Percentiles rank a stretch among this genome's conserved stretches.
phyloP scores from a whole-genome alignment of 164 flowering plant species.

The Nymphaea thermarum region DNA sequence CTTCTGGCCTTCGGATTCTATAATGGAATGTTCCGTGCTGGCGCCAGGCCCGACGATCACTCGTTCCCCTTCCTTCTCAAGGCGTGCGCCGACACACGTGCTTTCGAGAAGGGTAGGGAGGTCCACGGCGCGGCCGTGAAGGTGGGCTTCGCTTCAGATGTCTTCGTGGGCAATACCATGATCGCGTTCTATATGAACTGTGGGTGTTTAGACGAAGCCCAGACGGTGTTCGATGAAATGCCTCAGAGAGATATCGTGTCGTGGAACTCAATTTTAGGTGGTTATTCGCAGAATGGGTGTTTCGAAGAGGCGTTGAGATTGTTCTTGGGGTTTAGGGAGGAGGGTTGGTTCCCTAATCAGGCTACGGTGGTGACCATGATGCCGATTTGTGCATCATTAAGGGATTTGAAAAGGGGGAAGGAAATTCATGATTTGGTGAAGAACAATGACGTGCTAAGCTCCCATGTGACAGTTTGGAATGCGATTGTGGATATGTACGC shows the following conservation, averaged over 20 bases:
- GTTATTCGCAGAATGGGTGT: slow-evolving; percentile 1
- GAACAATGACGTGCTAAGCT: slow-evolving; percentile 40
- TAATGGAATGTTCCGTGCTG: slow-evolving; percentile 1
- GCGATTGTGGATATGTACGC: slow-evolving; percentile 56
- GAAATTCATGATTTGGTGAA: slow-evolving; percentile 33
- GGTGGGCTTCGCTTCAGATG: slow-evolving; percentile 8
- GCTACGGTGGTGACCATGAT: slow-evolving; percentile 42
- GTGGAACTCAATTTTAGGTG: slow-evolving; percentile 11
- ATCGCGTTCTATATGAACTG: slow-evolving; percentile 4
- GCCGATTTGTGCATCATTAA: slow-evolving; percentile 23
- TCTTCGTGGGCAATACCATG: slow-evolving; percentile 12
- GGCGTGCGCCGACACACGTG: slow-evolving; percentile 7
- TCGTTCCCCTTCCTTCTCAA: slow-evolving; percentile 13
- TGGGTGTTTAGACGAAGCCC: not conserved
- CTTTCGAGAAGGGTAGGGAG: slow-evolving; percentile 7
- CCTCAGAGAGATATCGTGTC: slow-evolving; percentile 7
- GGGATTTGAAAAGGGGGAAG: slow-evolving; percentile 2
- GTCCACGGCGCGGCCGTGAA: slow-evolving; percentile 7
- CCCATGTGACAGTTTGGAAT: slow-evolving; percentile 30
- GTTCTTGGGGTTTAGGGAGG: slow-evolving; percentile 5
- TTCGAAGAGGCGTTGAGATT: slow-evolving; percentile 1
- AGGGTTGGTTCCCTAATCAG: slow-evolving; percentile 25
- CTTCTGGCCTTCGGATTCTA: slow-evolving; percentile 2
- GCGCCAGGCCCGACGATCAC: slow-evolving; percentile 10
- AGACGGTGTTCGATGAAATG: slow-evolving; percentile 11